Conservation (phyloP, 1,284 basidiomycete species). For the Testicularia cyperi region DNA sequence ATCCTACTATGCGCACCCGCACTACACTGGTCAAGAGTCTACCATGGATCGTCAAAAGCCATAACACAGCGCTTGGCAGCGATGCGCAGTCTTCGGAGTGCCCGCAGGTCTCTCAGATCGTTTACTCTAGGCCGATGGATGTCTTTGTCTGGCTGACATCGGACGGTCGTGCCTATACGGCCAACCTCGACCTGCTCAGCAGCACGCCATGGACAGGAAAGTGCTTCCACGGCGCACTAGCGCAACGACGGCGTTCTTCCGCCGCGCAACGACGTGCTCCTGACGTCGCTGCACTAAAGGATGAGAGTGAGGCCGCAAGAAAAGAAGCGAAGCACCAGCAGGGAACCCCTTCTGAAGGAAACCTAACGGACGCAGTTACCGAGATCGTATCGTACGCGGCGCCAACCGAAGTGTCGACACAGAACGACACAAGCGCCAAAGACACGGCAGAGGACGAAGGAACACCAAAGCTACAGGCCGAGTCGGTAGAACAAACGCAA, state of each 20-base stretch:
- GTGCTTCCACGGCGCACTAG: constrained; percentile 36
- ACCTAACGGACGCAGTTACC: neutral
- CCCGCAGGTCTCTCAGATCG: constrained; percentile 17
- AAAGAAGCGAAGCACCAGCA: neutral
- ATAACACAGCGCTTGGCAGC: neutral
- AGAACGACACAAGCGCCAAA: too few relatives aligned
- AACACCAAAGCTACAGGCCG: too few relatives aligned
- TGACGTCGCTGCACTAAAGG: neutral
- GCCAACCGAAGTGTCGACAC: neutral
- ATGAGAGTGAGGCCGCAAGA: neutral
- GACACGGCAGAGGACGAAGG: too few relatives aligned
- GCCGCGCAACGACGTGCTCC: constrained; percentile 1
- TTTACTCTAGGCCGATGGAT: constrained; percentile 51
- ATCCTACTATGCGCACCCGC: constrained; percentile 33
- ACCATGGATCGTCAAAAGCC: constrained; percentile 34
- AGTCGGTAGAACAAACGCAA: too few relatives aligned
- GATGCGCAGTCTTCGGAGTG: neutral
- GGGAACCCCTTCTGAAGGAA: neutral
- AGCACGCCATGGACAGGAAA: constrained; percentile 33
- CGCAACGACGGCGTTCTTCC: constrained; percentile 12
- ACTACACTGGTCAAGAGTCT: constrained; percentile 32
- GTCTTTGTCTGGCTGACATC: constrained; percentile 52
- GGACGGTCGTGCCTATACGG: constrained; percentile 45
- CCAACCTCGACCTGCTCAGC: constrained; percentile 33
- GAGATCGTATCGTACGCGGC: neutral